A percentile compares a stretch with the other conserved stretches of the same genome.
Conservation (phyloP, 2,329 filamentous ascomycete genomes). For the Lasiodiplodia theobromae region DNA sequence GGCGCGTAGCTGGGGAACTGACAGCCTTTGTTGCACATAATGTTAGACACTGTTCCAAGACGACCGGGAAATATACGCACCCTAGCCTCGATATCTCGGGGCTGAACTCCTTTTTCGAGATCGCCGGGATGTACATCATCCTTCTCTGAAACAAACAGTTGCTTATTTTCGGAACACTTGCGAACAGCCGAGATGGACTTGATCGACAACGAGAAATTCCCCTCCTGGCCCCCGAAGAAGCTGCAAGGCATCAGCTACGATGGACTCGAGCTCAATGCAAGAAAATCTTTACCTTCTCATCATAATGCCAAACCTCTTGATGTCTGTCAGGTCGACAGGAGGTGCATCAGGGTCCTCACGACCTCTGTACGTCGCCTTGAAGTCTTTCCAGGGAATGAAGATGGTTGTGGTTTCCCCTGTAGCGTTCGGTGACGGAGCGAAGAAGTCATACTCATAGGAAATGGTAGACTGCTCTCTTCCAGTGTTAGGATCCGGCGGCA, state of each 20-base stretch:
- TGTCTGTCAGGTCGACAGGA: constrained; percentile 63
- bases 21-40: not conserved
- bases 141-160: not conserved
- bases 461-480: constrained; percentile 75
- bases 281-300: constrained; percentile 71
- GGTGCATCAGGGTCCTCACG: constrained; percentile 66
- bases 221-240: constrained; percentile 78
- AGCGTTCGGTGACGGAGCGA: not conserved
- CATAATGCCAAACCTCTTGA: constrained; percentile 79
- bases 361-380: constrained; percentile 78
- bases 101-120: constrained; percentile 35
- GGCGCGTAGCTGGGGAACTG: not conserved
- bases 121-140: constrained; percentile 31
- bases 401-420: constrained; percentile 47
- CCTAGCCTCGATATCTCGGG: constrained; percentile 2
- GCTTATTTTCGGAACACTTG: constrained; percentile 6
- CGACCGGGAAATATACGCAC: not conserved
- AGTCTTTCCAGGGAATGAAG: constrained; percentile 67
- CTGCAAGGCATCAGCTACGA: constrained; percentile 49
- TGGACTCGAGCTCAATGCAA: not conserved
- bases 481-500: constrained; percentile 62
- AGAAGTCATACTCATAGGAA: constrained; percentile 78
- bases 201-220: constrained; percentile 68
- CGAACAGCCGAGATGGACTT: constrained; percentile 60
- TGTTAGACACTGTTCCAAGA: not conserved